Evolutionary conservation across 305 asterid species (phyloP).

Genomic region (Solanum hybrid): DNA sequence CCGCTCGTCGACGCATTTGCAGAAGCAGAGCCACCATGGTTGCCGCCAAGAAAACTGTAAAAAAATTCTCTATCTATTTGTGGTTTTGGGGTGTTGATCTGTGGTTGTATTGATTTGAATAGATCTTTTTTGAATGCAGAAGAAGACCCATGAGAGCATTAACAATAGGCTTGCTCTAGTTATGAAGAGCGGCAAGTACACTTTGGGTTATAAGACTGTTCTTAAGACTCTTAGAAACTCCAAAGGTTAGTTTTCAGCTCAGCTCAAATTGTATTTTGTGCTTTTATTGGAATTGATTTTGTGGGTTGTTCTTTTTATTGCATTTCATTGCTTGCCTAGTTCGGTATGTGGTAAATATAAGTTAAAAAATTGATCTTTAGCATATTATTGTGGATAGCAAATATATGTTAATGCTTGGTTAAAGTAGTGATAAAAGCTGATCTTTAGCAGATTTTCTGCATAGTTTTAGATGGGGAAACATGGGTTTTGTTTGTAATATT

Average conservation of each 20-base stretch:
- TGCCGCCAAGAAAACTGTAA: constrained; percentile 48
- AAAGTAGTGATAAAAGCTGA: neutral
- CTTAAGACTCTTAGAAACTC: constrained; percentile 73
- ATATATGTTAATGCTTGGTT: neutral
- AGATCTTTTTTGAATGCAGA: constrained; percentile 24
- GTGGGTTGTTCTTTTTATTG: neutral
- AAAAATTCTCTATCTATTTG: neutral
- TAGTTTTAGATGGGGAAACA: neutral
- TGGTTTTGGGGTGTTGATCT: neutral
- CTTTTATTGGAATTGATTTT: neutral
- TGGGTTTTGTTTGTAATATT: neutral
- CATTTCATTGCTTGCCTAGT: neutral
- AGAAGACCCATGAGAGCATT: constrained; percentile 83
- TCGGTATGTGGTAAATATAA: neutral
- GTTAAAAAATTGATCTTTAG: neutral
- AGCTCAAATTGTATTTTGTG: neutral
- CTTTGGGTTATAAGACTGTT: constrained; percentile 79
- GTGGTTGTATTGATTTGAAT: neutral
- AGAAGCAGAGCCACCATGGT: constrained; percentile 29
- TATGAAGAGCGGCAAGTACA: constrained; percentile 77
- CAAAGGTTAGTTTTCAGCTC: constrained; percentile 32
- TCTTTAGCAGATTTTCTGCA: neutral
- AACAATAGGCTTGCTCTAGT: constrained; percentile 76
- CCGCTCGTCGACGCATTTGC: neutral
- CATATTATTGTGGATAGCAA: neutral